Base-by-base conservation (phyloP, 176 grass and related monocot genomes). In the Aegilops sharonensis region DNA sequence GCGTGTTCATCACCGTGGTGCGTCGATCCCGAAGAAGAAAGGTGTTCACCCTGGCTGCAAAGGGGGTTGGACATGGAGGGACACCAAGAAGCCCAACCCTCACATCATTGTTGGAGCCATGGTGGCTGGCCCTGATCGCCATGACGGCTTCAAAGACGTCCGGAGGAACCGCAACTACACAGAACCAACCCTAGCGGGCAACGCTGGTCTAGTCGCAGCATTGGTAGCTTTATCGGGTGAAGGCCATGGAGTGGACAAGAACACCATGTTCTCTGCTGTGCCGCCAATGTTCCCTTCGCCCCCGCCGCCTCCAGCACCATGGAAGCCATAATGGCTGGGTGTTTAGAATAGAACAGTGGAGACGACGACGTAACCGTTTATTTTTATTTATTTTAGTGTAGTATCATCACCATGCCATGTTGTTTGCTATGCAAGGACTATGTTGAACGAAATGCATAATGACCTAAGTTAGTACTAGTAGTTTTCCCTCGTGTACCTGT, bases 1-100 rank as follows among this genome's bases (percentile, higher is more conserved):
- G 89, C 93, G 80, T 78, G 95, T 95, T 76, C 93, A 98, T 89
- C 95, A 98, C 40, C 93, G 93, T n/a, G 95, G 90, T 30, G 93
- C 93, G 15, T 98, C 95, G 2, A 98, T 98, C 64, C 93, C 93
- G 8, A 95, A 98, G 84, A 94, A 97, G 86, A 94, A 94, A 1
- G 88, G 91, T 48, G 89, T 92, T n/a, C 89, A 91, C 63, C 93
- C 89, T 30, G 92, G 87, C 9, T 98, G 95, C 88, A 94, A 90
- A 91, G 93, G 90, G 71, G 91, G 95, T 8, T 94, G 93, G 95
- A 94, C 91, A 34, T 98, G 93, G 95, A 88, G 95, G 83, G 88
- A 95, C 30, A 93, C 84, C 64, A 95, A 91, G 82, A 98, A 95
- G 9, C 86, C 91, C 78, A 98, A 98, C 71, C 95, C 90, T 63